Percentiles rank a stretch among this genome's conserved stretches.
Conservation (phyloP, 768 basidiomycete genomes). For the Cyathus striatus region DNA sequence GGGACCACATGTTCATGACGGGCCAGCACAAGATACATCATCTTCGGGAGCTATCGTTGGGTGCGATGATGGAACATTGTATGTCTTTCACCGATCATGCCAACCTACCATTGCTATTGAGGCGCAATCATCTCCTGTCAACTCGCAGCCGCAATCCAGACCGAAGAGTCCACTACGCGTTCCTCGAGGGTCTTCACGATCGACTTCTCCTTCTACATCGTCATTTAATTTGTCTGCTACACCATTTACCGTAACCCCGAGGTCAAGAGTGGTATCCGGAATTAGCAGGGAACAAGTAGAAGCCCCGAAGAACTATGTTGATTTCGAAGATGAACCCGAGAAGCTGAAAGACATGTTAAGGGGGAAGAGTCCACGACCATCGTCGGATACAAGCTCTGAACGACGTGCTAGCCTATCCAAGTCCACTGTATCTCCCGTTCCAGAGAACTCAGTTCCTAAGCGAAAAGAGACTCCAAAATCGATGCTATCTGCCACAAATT, state of each 20-base stretch:
- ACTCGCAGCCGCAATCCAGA: slow-evolving; percentile 11
- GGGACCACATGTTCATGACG: slow-evolving; percentile 4
- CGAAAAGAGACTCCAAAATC: slow-evolving; percentile 35
- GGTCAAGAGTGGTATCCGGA: slow-evolving; percentile 66
- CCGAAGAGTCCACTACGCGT: slow-evolving; percentile 12
- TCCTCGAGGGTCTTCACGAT: slow-evolving; percentile 22
- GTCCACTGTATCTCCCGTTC: background rate
- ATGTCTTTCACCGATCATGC: slow-evolving; percentile 27
- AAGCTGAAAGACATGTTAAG: slow-evolving; percentile 72
- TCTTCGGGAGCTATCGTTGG: slow-evolving; percentile 28
- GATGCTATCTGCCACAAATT: slow-evolving; percentile 40
- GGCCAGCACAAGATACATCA: slow-evolving; percentile 2
- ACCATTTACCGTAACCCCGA: slow-evolving; percentile 49
- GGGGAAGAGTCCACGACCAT: slow-evolving; percentile 35
- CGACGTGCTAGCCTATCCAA: background rate
- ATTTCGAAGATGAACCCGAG: slow-evolving; percentile 77
- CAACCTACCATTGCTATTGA: slow-evolving; percentile 8
- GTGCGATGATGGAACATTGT: slow-evolving; percentile 39
- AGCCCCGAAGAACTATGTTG: slow-evolving; percentile 74
- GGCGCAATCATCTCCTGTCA: slow-evolving; percentile 7
- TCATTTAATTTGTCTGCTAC: slow-evolving; percentile 21
- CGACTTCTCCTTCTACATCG: slow-evolving; percentile 34
- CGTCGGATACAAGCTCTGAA: slow-evolving; percentile 17
- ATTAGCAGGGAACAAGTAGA: slow-evolving; percentile 67
- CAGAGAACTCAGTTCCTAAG: slow-evolving; percentile 6